Base-by-base conservation (phyloP, 495 filamentous ascomycete genomes). In the Lepidopterella palustris region DNA sequence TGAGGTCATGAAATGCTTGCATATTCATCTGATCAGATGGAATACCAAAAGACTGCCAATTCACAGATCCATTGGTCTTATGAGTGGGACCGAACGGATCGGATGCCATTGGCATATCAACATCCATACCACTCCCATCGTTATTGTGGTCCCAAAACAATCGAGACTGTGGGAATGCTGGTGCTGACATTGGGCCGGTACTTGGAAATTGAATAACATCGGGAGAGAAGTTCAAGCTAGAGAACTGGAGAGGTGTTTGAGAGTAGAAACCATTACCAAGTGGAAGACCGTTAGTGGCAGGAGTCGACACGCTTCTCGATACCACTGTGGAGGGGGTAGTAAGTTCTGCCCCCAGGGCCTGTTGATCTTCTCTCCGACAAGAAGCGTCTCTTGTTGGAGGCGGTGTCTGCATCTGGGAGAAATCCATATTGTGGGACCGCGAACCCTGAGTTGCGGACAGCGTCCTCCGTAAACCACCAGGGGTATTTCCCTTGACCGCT, bases 91-190 rank as follows among this genome's bases (percentile, higher is more conserved):
- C 66, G 56, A 75, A 75, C 4, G 71, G 70, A 58, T 75, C 68
- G 5, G 65, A 61, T 6, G 51, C 27, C 18, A 64, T 51, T 1
- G 61, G 55, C 56, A 65, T 57, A 52, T 67, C 66, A n/a, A 69
- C 58, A 53, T 69, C 64, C 62, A 69, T 64, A 2, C 39, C 28
- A 42, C 28, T 59, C 3, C 64, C 57, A 47, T 58, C 59, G 20
- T 32, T 58, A 50, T 83, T 79, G 13, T 86, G 76, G 59, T 92
- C 89, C 88, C 88, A 93, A 68, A 91, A 90, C 25, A 85, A 70
- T 54, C 83, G 81, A 40, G 84, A 79, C 61, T 85, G 82, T 5
- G 79, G 79, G 57, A 86, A 86, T 53, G 80, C 79, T 8, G 86
- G 83, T 21, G 84, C 87, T 5, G 83, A 79, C 35, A 86, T 82